A percentile compares a stretch with the other conserved stretches of the same genome.
Conservation (phyloP, 2,329 filamentous ascomycete species). For the Aspergillus fischeri region DNA sequence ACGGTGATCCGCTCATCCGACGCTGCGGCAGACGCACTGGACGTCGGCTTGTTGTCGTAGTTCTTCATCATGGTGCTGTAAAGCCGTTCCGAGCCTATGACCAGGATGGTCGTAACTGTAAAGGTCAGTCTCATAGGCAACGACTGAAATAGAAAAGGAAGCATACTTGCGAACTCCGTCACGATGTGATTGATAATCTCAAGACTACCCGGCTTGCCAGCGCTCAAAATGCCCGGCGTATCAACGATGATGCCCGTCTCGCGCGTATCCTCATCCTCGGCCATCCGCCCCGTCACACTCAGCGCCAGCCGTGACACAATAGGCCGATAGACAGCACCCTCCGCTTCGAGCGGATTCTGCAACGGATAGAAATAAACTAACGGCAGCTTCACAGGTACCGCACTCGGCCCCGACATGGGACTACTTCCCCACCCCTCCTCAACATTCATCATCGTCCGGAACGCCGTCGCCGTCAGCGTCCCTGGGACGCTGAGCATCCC, state of each 20-base stretch:
- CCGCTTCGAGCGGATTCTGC: constrained; percentile 64
- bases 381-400: constrained; percentile 85
- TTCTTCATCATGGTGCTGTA: constrained; percentile 69
- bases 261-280: constrained; percentile 68
- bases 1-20: constrained; percentile 68
- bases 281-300: constrained; percentile 70
- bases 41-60: constrained; percentile 54
- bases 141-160: background rate
- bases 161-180: constrained; percentile 60
- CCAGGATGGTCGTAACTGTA: constrained; percentile 71
- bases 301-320: constrained; percentile 73
- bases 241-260: constrained; percentile 81
- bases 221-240: constrained; percentile 65
- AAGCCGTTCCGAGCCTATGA: constrained; percentile 73
- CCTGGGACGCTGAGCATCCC: constrained; percentile 74
- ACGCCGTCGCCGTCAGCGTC: constrained; percentile 78
- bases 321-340: constrained; percentile 66
- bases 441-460: constrained; percentile 81
- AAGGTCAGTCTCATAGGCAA: constrained; percentile 13
- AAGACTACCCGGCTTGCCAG: constrained; percentile 60
- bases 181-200: constrained; percentile 79
- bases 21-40: constrained; percentile 40
- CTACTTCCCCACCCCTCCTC: constrained; percentile 86
- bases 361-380: constrained; percentile 86
- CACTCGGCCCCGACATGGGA: constrained; percentile 83